Evolutionary conservation across 768 basidiomycete species (phyloP).

Genomic region (Podaxis rugospora): DNA sequence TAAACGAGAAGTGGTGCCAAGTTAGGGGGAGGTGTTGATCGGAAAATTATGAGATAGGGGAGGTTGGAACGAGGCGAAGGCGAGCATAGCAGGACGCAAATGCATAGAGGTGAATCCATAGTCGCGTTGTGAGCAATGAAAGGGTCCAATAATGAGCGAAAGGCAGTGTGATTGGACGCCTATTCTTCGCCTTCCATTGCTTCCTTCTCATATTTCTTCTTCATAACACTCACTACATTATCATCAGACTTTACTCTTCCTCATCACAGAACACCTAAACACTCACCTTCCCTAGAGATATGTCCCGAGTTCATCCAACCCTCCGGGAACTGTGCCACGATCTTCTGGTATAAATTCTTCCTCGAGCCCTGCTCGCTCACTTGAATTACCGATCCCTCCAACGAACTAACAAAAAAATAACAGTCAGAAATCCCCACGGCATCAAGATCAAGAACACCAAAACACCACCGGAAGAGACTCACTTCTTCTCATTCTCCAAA

Average conservation of each 20-base stretch:
- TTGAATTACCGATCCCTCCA: slow-evolving; percentile 66
- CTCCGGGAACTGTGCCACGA: slow-evolving; percentile 75
- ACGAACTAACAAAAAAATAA: slow-evolving; percentile 24
- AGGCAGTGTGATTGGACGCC: neutral
- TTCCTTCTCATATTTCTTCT: slow-evolving; percentile 76
- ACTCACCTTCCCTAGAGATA: slow-evolving; percentile 80
- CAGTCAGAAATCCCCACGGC: neutral
- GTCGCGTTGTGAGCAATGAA: neutral
- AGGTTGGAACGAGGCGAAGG: neutral
- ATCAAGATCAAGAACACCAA: neutral
- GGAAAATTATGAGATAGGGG: neutral
- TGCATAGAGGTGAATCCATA: too few species aligned
- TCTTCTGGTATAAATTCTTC: slow-evolving; percentile 82
- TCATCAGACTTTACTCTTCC: neutral
- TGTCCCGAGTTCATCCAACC: slow-evolving; percentile 87
- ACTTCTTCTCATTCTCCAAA: slow-evolving; percentile 45
- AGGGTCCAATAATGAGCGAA: neutral
- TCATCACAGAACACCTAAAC: neutral
- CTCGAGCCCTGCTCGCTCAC: slow-evolving; percentile 80
- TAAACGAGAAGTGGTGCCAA: too few species aligned
- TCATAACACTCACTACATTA: slow-evolving; percentile 74
- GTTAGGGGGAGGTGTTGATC: too few species aligned
- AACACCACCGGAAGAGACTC: slow-evolving; percentile 17
- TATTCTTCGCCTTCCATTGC: slow-evolving; percentile 51
- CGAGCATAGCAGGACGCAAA: neutral